Evolutionary conservation across 495 filamentous ascomycete species (phyloP), one percentile per base, ranked within the genome.

Genomic region (Penicillium dipodomyicola): DNA sequence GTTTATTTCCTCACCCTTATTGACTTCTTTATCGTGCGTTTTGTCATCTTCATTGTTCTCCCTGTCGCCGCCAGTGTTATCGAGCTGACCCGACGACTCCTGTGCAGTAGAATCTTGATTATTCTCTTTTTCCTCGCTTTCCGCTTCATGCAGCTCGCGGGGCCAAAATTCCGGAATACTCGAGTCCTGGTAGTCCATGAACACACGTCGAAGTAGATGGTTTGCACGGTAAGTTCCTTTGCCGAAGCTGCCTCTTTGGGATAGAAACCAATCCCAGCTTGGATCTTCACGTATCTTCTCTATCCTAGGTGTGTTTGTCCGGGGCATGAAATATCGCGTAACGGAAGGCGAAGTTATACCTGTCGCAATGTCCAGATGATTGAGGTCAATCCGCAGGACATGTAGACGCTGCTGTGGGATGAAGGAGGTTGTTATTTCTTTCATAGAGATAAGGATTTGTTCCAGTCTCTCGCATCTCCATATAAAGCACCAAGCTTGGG

Each of bases 211-310:
- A 12, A 43, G 41, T 23, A 43, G 12, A 7, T 43, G 15, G 12
- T 20, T 25, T 23, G 41, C 41, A 14, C 20, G 10, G 19, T 22
- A 5, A 10, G 11, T 43, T 5, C n/a, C 41, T 12, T 43, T 22
- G 3, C 20, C 19, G 5, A 23, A 43, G 2, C 2, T 25, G 4
- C 41, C 41, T 43, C 23, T 43, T 14, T 43, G 41, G 5, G 41
- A 43, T 43, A 43, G 12, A 23, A 43, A 43, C 19, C 41, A 43
- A 14, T 43, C 41, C 41, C 41, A 43, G 41, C 19, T 43, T 43
- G 41, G 19, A 14, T 43, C 41, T 11, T 20, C 11, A 17, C 3
- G 0, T 23, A 43, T 11, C n/a, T 43, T 9, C 11, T 10, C 9
- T 20, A 43, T 23, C 19, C 7, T 23, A 12, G 41, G 41, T 5